These are phyloP conservation scores for Aureobasidium musti DNA, from an alignment of 2,329 filamentous ascomycete genomes.

Conservation along the genomic window DNA sequence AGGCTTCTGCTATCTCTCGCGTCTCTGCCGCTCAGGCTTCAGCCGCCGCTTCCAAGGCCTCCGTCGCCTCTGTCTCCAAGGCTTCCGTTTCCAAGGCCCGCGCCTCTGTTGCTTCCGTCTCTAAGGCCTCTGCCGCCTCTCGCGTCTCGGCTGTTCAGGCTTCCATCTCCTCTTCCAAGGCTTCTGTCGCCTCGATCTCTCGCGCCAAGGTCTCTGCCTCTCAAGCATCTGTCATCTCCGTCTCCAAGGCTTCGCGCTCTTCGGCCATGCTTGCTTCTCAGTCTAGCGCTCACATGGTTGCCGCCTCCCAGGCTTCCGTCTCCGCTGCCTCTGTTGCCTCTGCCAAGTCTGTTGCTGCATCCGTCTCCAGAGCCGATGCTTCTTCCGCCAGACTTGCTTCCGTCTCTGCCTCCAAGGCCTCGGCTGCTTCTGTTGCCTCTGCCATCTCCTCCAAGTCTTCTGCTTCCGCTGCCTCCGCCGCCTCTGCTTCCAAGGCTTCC, in stretches of 20 bases:
- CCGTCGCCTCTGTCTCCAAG: background rate
- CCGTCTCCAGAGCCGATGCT: background rate
- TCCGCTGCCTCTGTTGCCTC: constrained; percentile 25
- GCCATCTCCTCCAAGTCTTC: constrained; percentile 3
- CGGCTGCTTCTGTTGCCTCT: constrained; percentile 26
- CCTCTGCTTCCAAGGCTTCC: constrained; percentile 13
- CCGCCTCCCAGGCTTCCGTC: constrained; percentile 12
- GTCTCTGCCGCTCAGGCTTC: constrained; percentile 9
- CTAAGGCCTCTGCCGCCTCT: constrained; percentile 7
- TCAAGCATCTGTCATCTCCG: constrained; percentile 12
- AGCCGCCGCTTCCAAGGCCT: background rate
- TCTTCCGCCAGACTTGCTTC: constrained; percentile 20
- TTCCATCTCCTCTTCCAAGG: constrained; percentile 2
- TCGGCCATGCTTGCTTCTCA: constrained; percentile 18
- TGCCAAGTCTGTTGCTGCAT: constrained; percentile 17
- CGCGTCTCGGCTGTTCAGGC: background rate
- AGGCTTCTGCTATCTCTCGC: constrained; percentile 12
- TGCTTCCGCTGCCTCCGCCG: constrained; percentile 10
- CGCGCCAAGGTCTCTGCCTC: constrained; percentile 12
- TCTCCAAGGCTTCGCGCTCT: constrained; percentile 23
- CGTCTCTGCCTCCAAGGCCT: constrained; percentile 26
- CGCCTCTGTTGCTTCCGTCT: constrained; percentile 15
- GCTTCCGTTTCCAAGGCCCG: constrained; percentile 11
- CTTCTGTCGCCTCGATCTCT: background rate
- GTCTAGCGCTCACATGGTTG: constrained; percentile 6